A percentile compares a stretch with the other conserved stretches of the same genome.
These are phyloP conservation scores for Scutellaria barbata DNA, from an alignment of 257 asterid genomes.

Conservation along the genomic window DNA sequence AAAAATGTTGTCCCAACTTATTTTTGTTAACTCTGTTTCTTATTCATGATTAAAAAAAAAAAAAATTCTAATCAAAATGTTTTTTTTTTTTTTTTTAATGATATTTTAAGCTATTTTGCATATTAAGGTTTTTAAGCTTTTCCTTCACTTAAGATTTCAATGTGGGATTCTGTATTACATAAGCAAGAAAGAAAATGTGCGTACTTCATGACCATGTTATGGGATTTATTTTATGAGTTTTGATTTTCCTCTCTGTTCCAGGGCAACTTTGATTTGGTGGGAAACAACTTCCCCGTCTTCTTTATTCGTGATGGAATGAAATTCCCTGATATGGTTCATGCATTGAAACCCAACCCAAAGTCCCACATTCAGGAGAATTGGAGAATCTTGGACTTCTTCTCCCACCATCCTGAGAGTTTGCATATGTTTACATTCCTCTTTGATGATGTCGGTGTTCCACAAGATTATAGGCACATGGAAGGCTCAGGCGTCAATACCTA, in stretches of 20 bases:
- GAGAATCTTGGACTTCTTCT: slow-evolving; percentile 85
- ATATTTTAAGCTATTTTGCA: background rate
- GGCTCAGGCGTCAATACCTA: slow-evolving; percentile 87
- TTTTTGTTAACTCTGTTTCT: background rate
- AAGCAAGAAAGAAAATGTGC: background rate
- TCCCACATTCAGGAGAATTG: slow-evolving; percentile 92
- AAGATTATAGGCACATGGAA: slow-evolving; percentile 93
- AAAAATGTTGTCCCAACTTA: background rate
- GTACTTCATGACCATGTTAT: background rate
- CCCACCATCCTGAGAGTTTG: slow-evolving; percentile 86
- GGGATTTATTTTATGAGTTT: slow-evolving; percentile 8
- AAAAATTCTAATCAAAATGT: too few species aligned
- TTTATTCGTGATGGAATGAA: slow-evolving; percentile 87
- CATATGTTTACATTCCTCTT: slow-evolving; percentile 77
- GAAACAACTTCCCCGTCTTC: slow-evolving; percentile 89
- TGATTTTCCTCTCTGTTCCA: slow-evolving; percentile 31
- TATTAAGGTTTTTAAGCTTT: background rate
- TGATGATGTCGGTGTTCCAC: slow-evolving; percentile 87
- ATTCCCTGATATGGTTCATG: slow-evolving; percentile 82
- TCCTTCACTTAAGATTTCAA: background rate
- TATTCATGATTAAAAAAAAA: too few species aligned
- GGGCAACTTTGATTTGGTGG: slow-evolving; percentile 92
- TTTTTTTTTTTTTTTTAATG: too few species aligned
- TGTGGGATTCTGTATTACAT: background rate
- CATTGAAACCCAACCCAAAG: slow-evolving; percentile 87